Percentiles rank a stretch among this genome's conserved stretches.
phyloP scores from a whole-genome alignment of 2,329 filamentous ascomycete species.

The Sporothrix pseudoabietina region DNA sequence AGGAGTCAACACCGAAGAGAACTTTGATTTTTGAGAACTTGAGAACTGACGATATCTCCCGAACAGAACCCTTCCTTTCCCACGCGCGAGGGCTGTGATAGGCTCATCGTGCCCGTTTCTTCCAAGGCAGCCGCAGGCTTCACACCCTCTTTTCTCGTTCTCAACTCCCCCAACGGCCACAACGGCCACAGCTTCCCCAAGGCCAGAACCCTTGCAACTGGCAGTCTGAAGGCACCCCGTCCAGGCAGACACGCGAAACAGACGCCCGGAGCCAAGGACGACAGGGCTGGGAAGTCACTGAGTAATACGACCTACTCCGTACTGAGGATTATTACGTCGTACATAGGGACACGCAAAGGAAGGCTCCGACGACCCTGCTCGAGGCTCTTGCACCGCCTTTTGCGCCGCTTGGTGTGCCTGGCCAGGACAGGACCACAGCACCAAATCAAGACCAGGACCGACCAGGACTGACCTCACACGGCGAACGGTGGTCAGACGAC shows the following conservation, averaged over 20 bases:
- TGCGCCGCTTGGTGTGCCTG: conserved; percentile 14
- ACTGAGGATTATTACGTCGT: background rate
- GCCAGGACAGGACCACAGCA: background rate
- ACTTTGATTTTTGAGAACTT: background rate
- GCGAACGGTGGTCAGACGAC: conserved; percentile 19
- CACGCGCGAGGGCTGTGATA: conserved; percentile 13
- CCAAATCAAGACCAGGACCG: background rate
- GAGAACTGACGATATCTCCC: conserved; percentile 11
- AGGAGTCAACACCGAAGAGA: background rate
- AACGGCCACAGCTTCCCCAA: background rate
- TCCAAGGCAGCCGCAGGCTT: conserved; percentile 19
- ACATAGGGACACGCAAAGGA: background rate
- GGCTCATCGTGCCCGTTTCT: background rate
- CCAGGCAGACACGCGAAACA: conserved; percentile 22
- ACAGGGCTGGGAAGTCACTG: background rate
- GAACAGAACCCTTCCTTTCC: background rate
- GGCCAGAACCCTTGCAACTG: background rate
- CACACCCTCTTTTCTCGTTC: conserved; percentile 11
- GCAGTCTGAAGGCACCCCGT: conserved; percentile 8
- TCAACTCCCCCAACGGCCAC: background rate
- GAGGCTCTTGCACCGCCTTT: background rate
- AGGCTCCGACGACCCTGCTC: background rate
- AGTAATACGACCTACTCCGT: background rate
- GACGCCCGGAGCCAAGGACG: conserved; percentile 12
- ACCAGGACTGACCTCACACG: conserved; percentile 11